A percentile compares a stretch with the other conserved stretches of the same genome.
These are phyloP conservation scores for Euryodendron excelsum DNA, from an alignment of 148 eudicot genomes.

Conservation along the genomic window DNA sequence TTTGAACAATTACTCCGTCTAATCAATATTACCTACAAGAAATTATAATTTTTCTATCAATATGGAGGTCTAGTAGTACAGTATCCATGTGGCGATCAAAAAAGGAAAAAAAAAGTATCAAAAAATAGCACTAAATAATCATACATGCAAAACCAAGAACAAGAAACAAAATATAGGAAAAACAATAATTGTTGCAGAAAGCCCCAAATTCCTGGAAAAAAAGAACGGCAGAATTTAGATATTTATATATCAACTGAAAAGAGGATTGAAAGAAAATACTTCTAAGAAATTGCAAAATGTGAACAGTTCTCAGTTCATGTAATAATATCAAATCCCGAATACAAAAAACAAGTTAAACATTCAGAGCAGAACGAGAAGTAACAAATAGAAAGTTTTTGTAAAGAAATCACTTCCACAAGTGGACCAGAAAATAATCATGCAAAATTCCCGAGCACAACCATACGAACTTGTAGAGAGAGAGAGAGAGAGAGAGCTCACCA, in stretches of 20 bases:
- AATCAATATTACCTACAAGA: no score
- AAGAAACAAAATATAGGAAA: neutral
- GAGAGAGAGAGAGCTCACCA: conserved; percentile 13
- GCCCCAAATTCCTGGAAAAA: neutral
- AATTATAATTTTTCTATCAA: no score
- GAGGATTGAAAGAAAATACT: no score
- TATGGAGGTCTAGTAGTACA: neutral
- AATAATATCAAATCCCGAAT: neutral
- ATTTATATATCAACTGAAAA: no score
- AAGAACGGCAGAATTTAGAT: neutral
- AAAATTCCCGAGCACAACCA: neutral
- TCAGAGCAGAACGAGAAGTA: conserved; percentile 5
- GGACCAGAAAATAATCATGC: neutral
- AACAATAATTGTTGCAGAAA: neutral
- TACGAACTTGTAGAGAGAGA: neutral
- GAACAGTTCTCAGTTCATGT: neutral
- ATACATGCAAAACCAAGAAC: conserved; percentile 1
- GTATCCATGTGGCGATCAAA: neutral
- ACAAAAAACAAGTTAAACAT: neutral
- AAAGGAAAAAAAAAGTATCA: no score
- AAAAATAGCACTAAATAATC: neutral
- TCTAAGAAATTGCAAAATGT: neutral
- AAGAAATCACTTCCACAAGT: neutral
- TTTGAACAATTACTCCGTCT: no score
- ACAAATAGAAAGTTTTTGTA: neutral